phyloP scores from a whole-genome alignment of 768 basidiomycete genomes.

The Naganishia onofrii region DNA sequence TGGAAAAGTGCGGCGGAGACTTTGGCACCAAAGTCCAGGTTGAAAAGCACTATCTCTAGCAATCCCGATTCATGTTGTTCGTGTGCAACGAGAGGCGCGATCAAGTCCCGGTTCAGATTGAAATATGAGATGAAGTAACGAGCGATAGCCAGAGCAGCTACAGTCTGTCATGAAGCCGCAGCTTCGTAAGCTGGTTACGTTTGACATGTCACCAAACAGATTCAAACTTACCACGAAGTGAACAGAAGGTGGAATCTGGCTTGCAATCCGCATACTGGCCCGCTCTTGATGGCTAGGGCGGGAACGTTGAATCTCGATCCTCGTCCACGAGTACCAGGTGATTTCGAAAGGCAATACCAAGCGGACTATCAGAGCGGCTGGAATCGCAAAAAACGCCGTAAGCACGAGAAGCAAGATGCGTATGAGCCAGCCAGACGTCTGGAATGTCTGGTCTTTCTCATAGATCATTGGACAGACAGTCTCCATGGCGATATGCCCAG shows the following conservation, averaged over 20 bases:
- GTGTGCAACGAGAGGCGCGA: constrained; percentile 3
- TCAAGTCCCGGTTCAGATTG: not conserved
- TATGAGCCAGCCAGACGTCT: not conserved
- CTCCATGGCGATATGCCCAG: not conserved
- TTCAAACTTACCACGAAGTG: constrained; percentile 1
- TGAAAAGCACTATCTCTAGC: not conserved
- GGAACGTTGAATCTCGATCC: not conserved
- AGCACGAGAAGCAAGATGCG: not conserved
- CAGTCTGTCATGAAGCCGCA: not conserved
- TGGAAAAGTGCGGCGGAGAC: not conserved
- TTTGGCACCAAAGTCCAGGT: not conserved
- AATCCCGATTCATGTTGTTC: not conserved
- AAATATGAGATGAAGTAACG: constrained; percentile 12
- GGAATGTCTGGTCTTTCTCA: not conserved
- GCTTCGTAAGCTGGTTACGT: not conserved
- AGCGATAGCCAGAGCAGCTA: not conserved
- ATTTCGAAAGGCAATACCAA: not conserved
- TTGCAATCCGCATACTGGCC: not conserved
- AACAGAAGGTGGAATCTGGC: not conserved
- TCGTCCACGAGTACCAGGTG: constrained; percentile 3
- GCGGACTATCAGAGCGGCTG: not conserved
- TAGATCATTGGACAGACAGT: not conserved
- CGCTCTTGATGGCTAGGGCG: not conserved
- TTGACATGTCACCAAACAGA: not conserved
- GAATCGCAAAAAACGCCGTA: not conserved